These are phyloP conservation scores for Colletotrichum euphorbiae DNA, from an alignment of 2,329 filamentous ascomycete genomes.

Conservation along the genomic window DNA sequence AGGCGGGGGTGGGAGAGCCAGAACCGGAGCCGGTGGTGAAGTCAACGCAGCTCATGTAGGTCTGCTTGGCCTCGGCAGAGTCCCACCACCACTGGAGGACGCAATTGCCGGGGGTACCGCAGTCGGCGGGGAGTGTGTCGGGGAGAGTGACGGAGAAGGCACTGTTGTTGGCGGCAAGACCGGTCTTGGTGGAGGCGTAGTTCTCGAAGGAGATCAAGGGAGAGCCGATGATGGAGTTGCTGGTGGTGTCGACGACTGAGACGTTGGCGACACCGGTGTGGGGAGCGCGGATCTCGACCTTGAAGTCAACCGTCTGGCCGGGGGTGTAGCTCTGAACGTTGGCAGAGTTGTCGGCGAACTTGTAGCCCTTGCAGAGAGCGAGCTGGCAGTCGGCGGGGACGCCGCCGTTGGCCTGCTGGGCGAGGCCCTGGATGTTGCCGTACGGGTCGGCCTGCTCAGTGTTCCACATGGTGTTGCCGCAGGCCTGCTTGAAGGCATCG, in stretches of 20 bases:
- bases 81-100: conserved; percentile 74
- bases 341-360: conserved; percentile 47
- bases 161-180: conserved; percentile 43
- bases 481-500: conserved; percentile 43
- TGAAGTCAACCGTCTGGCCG: conserved; percentile 52
- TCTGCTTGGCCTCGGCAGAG: conserved; percentile 66
- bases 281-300: conserved; percentile 54
- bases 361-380: conserved; percentile 50
- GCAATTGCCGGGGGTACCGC: conserved; percentile 60
- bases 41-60: conserved; percentile 73
- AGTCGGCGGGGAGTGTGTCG: conserved; percentile 56
- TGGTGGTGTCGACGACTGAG: conserved; percentile 58
- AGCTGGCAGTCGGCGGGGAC: conserved; percentile 49
- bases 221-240: conserved; percentile 60
- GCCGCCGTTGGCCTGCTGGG: conserved; percentile 46
- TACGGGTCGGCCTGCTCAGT: conserved; percentile 44
- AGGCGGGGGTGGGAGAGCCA: conserved; percentile 14
- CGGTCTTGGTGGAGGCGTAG: conserved; percentile 45
- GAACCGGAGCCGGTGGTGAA: conserved; percentile 51
- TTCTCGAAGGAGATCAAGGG: conserved; percentile 59
- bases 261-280: conserved; percentile 56
- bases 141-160: conserved; percentile 68
- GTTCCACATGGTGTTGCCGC: conserved; percentile 43
- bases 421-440: conserved; percentile 53
- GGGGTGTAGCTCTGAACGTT: conserved; percentile 45